Conservation (phyloP, 306 rosid genomes). For the Hippophae tibetana region DNA sequence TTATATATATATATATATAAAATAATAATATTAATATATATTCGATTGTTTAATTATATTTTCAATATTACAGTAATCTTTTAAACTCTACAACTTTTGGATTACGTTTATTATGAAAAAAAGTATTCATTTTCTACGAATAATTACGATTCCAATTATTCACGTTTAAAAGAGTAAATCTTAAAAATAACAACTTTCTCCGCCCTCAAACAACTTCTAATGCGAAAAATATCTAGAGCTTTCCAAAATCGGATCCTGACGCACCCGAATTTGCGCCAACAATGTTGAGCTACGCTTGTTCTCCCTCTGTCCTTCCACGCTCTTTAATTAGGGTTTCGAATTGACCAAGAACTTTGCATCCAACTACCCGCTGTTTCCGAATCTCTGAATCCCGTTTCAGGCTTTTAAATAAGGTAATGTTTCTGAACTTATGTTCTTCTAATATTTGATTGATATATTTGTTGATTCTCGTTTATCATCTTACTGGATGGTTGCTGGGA, state of each 20-base stretch:
- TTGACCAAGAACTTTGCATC: conserved; percentile 24
- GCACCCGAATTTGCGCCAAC: conserved; percentile 17
- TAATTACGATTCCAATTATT: too few species aligned
- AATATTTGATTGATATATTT: background rate
- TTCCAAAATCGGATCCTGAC: background rate
- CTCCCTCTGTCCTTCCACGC: conserved; percentile 41
- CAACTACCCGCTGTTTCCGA: conserved; percentile 43
- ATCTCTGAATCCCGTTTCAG: conserved; percentile 43
- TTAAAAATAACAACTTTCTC: background rate
- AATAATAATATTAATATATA: too few species aligned
- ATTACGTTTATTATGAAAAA: too few species aligned
- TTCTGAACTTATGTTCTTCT: background rate
- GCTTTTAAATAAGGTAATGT: conserved; percentile 32
- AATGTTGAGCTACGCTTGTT: conserved; percentile 58
- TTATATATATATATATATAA: too few species aligned
- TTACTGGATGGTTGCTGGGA: background rate
- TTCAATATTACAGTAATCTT: too few species aligned
- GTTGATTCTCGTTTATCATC: background rate
- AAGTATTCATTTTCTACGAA: too few species aligned
- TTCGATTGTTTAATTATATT: too few species aligned
- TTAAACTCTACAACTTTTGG: too few species aligned
- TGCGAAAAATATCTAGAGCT: background rate
- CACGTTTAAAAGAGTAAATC: too few species aligned
- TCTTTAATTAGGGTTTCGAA: conserved; percentile 35
- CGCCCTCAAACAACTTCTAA: background rate